These are phyloP conservation scores for Achlya hypogyna DNA, from an alignment of 352 stramenopile species.

Conservation along the genomic window DNA sequence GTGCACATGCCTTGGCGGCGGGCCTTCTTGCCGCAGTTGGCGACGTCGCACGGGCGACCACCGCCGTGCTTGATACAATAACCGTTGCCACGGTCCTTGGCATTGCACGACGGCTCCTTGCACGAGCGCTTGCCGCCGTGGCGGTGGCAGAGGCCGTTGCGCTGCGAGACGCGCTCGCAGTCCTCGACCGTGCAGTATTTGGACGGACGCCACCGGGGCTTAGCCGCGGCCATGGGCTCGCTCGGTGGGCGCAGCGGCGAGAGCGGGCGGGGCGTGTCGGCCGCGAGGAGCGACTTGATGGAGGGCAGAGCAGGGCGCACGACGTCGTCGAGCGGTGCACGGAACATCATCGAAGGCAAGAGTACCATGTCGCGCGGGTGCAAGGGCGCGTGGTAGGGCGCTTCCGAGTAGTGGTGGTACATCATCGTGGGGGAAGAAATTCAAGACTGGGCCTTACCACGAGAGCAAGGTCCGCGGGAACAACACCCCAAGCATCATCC, in stretches of 20 bases:
- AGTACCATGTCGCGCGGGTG: neutral
- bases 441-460: neutral
- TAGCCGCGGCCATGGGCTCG: neutral
- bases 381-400: neutral
- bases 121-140: constrained; percentile 77
- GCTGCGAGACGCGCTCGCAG: constrained; percentile 69
- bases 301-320: neutral
- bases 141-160: constrained; percentile 76
- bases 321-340: neutral
- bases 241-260: neutral
- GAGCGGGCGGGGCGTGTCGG: neutral
- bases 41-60: constrained; percentile 70
- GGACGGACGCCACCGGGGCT: constrained; percentile 51
- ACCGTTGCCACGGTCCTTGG: constrained; percentile 73
- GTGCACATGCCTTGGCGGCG: constrained; percentile 73
- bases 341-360: neutral
- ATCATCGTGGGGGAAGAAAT: neutral
- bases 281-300: neutral
- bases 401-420: neutral
- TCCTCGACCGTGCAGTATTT: constrained; percentile 82
- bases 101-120: constrained; percentile 62
- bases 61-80: constrained; percentile 80
- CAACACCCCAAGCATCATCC: constrained; percentile 1
- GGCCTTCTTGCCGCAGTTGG: constrained; percentile 71
- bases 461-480: neutral